These are phyloP conservation scores for Eucalyptus cloeziana DNA, from an alignment of 345 rosid genomes.

Conservation along the genomic window DNA sequence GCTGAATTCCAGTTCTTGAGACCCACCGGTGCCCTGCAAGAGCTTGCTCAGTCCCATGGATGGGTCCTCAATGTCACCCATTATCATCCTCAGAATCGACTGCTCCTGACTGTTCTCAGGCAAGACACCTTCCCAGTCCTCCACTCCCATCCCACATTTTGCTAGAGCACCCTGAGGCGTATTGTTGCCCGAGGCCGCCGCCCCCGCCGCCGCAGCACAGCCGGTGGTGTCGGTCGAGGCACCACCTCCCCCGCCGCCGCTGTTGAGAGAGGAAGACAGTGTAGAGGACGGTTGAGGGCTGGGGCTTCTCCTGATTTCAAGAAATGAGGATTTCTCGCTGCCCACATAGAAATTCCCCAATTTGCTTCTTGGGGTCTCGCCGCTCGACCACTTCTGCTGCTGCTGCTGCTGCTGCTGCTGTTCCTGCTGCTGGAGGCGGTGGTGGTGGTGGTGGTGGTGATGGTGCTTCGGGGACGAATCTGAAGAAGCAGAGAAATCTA, in stretches of 20 bases:
- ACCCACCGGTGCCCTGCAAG: constrained; percentile 7
- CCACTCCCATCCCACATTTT: constrained; percentile 29
- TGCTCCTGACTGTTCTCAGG: constrained; percentile 34
- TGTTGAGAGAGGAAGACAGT: constrained; percentile 50
- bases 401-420: background rate
- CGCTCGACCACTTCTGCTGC: constrained; percentile 10
- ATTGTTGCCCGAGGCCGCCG: background rate
- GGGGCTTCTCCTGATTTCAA: constrained; percentile 30
- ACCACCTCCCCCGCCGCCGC: background rate
- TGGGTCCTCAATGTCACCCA: constrained; percentile 36
- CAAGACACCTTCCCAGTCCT: constrained; percentile 41
- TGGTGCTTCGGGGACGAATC: constrained; percentile 10
- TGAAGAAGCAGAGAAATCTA: constrained; percentile 31
- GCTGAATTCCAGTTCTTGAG: background rate
- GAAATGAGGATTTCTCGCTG: constrained; percentile 16
- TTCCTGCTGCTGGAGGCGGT: background rate
- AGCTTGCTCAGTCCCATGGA: constrained; percentile 31
- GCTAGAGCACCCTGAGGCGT: background rate
- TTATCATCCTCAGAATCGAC: constrained; percentile 30
- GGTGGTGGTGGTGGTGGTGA: background rate
- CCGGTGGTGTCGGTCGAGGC: background rate
- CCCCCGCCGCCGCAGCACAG: background rate
- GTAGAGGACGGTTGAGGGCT: constrained; percentile 50
- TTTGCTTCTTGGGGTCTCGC: background rate
- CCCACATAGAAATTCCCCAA: constrained; percentile 21